Evolutionary conservation across 371 early-diverging fungal species (phyloP), one percentile per base, ranked within the genome.

Genomic region (Mortierella sp.): DNA sequence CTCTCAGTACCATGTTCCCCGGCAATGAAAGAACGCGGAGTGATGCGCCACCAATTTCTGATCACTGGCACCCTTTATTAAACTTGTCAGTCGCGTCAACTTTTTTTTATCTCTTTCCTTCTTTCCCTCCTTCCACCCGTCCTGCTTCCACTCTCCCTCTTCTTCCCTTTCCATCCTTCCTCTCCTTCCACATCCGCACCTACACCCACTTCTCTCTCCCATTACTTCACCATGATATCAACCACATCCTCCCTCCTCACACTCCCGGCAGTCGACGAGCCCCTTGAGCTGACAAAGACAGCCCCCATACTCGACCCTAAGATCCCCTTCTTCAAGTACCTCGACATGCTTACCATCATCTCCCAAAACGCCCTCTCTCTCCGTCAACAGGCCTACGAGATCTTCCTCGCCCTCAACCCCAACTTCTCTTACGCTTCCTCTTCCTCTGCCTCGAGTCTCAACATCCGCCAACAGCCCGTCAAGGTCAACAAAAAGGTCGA

Each of bases 321-420:
- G 1, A 75, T 68, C 58, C 79, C 79, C 3, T 56, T 79, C 56
- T 32, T 75, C 49, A 71, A 70, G 24, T 70, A 79, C 56, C 74
- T 79, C n/a, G 46, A 54, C 6, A 29, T 71, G 38, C 79, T 75
- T 29, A 58, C 70, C 70, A 35, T 7, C 3, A 51, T 79, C 16
- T 70, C 75, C 8, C 27, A 56, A 14, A 71, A 41, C 10, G 58
- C 51, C 27, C 70, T 48, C 12, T 11, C 54, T 0, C 63, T 79
- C n/a, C 55, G 49, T n/a, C 32, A 55, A 8, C 75, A 70, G 41
- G 51, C 56, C 18, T 54, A 51, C 12, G 41, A 29, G n/a, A 48
- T 41, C 6, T 48, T 41, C n/a, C 51, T 41, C 32, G 58, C 49
- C 41, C 38, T 49, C 49, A 75, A 75, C 35, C 49, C 51, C 6